These are phyloP conservation scores for Erodium maritimum DNA, from an alignment of 345 rosid species.

Conservation along the genomic window DNA sequence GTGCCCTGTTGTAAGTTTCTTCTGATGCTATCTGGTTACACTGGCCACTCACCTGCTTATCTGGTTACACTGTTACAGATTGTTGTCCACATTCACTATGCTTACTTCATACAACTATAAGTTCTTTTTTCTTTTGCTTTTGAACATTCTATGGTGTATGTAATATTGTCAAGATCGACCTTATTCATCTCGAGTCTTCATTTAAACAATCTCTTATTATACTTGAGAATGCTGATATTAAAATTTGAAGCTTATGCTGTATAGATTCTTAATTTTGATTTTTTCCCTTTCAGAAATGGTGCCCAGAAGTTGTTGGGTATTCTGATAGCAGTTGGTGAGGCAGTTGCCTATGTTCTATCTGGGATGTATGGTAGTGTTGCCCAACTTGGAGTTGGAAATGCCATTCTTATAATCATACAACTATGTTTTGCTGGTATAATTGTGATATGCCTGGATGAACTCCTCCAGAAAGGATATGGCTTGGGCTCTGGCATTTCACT, in stretches of 20 bases:
- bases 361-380: conserved; percentile 7
- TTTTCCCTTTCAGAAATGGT: conserved; percentile 4
- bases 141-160: no score
- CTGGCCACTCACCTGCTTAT: no score
- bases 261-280: background rate
- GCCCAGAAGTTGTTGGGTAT: conserved; percentile 6
- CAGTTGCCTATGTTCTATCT: conserved; percentile 5
- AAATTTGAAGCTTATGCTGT: background rate
- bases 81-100: no score
- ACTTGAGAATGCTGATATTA: background rate
- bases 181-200: no score
- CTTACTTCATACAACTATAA: no score
- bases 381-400: conserved; percentile 10
- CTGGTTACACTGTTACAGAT: no score
- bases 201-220: background rate
- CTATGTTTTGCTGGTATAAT: conserved; percentile 6
- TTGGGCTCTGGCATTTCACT: conserved; percentile 9
- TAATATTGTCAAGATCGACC: no score
- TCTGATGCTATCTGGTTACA: no score
- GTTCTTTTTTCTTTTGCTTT: background rate
- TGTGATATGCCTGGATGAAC: conserved; percentile 8
- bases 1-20: conserved; percentile 18
- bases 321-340: conserved; percentile 6
- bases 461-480: conserved; percentile 6
- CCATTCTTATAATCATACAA: conserved; percentile 7